Conservation (phyloP, 805 yeast species). For the Alloascoidea hylecoeti region DNA sequence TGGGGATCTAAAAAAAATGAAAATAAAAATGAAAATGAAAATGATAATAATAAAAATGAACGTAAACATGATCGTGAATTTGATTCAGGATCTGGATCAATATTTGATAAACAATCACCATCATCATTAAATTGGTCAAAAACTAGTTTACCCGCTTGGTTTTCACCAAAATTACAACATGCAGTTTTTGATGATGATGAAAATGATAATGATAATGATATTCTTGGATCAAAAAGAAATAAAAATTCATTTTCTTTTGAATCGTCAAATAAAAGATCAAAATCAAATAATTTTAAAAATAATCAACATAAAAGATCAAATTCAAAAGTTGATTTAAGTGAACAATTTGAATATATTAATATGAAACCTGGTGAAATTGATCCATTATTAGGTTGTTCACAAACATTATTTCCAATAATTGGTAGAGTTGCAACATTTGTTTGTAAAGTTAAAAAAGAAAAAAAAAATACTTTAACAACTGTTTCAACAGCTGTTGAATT, state of each 20-base stretch:
- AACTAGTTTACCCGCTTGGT: not conserved
- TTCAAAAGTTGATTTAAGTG: not conserved
- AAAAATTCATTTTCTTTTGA: not conserved
- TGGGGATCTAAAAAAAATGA: not conserved
- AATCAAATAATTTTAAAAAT: not conserved
- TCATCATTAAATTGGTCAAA: not conserved
- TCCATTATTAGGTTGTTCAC: conserved; percentile 57
- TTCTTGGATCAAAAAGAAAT: not conserved
- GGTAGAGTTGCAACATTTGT: conserved; percentile 49
- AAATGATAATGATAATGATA: conserved; percentile 4
- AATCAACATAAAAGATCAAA: not conserved
- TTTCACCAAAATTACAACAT: not conserved
- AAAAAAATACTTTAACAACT: conserved; percentile 27
- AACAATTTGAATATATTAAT: conserved; percentile 13
- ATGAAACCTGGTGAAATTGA: conserved; percentile 27
- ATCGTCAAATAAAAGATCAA: not conserved
- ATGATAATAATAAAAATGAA: not conserved
- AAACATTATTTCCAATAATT: conserved; percentile 46
- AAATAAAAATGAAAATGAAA: not conserved
- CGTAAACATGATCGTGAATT: not conserved
- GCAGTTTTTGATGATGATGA: conserved; percentile 6
- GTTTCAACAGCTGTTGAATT: conserved; percentile 42
- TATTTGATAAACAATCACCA: not conserved
- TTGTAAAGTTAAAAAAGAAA: conserved; percentile 26
- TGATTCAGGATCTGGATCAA: not conserved